phyloP scores from a whole-genome alignment of 441 rosid species.

The Theobroma grandiflorum region DNA sequence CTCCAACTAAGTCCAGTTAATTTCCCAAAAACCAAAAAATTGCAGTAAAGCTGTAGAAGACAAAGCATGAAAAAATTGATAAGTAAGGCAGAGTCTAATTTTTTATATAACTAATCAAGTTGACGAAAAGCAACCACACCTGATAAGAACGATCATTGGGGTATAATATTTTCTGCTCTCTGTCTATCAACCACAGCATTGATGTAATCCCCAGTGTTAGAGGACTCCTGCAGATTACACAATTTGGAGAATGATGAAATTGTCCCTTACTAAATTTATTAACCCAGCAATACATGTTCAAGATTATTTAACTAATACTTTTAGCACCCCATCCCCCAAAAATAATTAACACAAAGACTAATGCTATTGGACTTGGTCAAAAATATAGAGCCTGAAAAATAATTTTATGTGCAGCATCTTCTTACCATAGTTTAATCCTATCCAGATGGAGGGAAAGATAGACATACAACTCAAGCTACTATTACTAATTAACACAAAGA shows the following conservation, averaged over 20 bases:
- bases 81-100: neutral
- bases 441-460: neutral
- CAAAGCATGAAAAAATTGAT: constrained; percentile 10
- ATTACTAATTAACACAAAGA: neutral
- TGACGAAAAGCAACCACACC: constrained; percentile 40
- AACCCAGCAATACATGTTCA: neutral
- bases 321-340: neutral
- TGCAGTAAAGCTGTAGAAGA: neutral
- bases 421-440: constrained; percentile 5
- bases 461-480: constrained; percentile 1
- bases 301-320: neutral
- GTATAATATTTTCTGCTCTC: constrained; percentile 60
- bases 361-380: constrained; percentile 17
- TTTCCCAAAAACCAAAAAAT: constrained; percentile 3
- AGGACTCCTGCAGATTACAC: constrained; percentile 44
- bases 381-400: neutral
- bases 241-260: neutral
- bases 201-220: constrained; percentile 60
- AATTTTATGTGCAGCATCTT: neutral
- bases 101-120: constrained; percentile 24
- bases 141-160: constrained; percentile 67
- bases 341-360: constrained; percentile 8
- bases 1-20: constrained; percentile 6
- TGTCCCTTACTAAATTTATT: neutral
- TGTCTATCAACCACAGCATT: constrained; percentile 61